Evolutionary conservation across 2,329 filamentous ascomycete species (phyloP), one percentile per base, ranked within the genome.

Genomic region (Botrytis porri): DNA sequence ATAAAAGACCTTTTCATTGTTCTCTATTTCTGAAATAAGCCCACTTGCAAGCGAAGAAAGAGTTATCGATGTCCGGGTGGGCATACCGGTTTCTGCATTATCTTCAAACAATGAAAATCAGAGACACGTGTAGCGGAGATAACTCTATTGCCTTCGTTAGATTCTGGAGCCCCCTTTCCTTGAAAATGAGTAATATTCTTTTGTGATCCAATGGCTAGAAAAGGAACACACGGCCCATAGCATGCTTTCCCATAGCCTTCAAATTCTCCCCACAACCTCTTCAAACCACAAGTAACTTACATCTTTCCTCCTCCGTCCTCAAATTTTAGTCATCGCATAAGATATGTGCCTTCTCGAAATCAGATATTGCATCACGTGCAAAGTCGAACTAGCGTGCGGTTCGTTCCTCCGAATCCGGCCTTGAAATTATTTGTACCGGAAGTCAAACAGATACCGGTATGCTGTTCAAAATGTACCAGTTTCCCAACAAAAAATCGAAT

Each of bases 321-420:
- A 41, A 39, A 45, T 37, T 25, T 51, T 25, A 9, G 22, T 35
- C 43, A 48, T 7, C 20, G 48, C 16, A 60, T 32, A 57, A n/a
- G 67, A 22, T 16, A 72, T 67, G 62, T 72, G 48, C 39, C 41
- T 69, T 37, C 70, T 72, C 25, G 62, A 67, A 61, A 59, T 72
- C 39, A 66, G 37, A 48, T 72, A 67, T 48, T 72, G 70, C 51
- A 32, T 61, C 16, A 45, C 18, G 22, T 67, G 70, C 29, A 43
- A 29, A 57, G 14, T 32, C 39, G 41, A 37, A 67, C 43, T 25
- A 60, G 22, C 25, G 63, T 72, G 41, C 25, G n/a, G 5, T 72
- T 59, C 62, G 60, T 69, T 32, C 69, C 69, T 29, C 41, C 62
- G 25, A 72, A 29, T 8, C 48, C 62, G 4, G 25, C 39, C 37